Percentiles rank a stretch among this genome's conserved stretches.
These are phyloP conservation scores for Fistulifera solaris DNA, from an alignment of 108 stramenopile species.

Conservation along the genomic window DNA sequence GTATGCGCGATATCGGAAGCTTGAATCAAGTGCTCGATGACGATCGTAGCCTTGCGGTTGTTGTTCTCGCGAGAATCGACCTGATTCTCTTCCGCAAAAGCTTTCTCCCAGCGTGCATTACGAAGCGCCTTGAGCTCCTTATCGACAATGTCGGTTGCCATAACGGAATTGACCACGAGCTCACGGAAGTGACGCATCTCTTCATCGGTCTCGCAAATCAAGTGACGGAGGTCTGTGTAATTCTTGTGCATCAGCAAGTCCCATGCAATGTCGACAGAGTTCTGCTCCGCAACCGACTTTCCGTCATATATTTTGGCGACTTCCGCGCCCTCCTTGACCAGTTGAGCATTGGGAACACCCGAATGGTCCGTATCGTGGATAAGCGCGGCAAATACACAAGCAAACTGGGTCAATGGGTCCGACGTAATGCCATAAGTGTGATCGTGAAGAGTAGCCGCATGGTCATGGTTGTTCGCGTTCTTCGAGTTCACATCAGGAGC, in stretches of 20 bases:
- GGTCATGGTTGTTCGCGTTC: background rate
- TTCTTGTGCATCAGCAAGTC: conserved; percentile 4
- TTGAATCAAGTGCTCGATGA: conserved; percentile 3
- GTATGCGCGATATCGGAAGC: conserved; percentile 1
- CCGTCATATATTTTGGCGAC: conserved; percentile 6
- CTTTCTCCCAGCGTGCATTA: conserved; percentile 14
- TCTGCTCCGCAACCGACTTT: conserved; percentile 13
- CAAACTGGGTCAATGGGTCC: conserved; percentile 44
- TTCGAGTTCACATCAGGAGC: conserved; percentile 13
- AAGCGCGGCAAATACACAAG: conserved; percentile 34
- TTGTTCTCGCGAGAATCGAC: background rate
- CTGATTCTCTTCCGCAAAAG: conserved; percentile 2
- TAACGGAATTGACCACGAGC: background rate
- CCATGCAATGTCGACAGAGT: conserved; percentile 14
- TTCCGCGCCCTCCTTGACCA: conserved; percentile 7
- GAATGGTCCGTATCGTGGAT: conserved; percentile 44
- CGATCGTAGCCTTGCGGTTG: background rate
- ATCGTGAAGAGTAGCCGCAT: conserved; percentile 14
- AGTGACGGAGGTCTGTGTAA: background rate
- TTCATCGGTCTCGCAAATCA: background rate
- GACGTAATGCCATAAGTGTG: conserved; percentile 39
- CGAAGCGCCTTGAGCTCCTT: conserved; percentile 15
- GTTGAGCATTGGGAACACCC: conserved; percentile 36
- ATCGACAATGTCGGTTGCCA: conserved; percentile 8
- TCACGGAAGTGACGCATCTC: background rate